Evolutionary conservation across 2,329 filamentous ascomycete genomes (phyloP), one percentile per base, ranked within the genome.

Genomic region (Venturia effusa): DNA sequence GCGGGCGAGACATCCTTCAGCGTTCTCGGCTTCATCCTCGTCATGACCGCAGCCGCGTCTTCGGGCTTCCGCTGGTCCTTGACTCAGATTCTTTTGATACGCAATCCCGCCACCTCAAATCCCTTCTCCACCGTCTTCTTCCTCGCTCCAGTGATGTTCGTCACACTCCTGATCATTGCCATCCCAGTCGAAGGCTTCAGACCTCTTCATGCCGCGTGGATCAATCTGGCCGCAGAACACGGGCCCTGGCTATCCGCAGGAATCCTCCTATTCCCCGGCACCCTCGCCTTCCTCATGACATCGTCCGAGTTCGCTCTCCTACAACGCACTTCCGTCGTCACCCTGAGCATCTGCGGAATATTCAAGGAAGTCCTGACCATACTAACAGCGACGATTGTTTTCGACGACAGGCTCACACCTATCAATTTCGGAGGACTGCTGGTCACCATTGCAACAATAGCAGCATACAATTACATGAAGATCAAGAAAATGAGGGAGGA

Each of bases 331-430:
- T 95, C 90, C 1, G 94, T 99, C 62, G 94, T 99, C 61, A 97
- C 94, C 0, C 82, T 99, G 57, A 95, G 89, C 61, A 97, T 99
- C 69, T 96, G 92, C 67, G 94, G 94, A 66, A 97, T 99, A 67
- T 97, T 99, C 81, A 99, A 99, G 75, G 94, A 99, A 78, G 94
- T 97, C 48, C 87, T 99, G 64, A 99, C 94, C 17, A 97, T 99
- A 71, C 88, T 85, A 48, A 92, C 91, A 0, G 93, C 93, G 0
- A 89, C 91, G 10, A 74, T 95, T 34, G 86, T 96, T 4, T 99
- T 97, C 78, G 84, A 94, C 70, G 94, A 99, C 73, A 84, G 83
- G 60, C 83, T 99, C 57, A 97, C 92, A 0, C 80, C 87, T 0
- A 85, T 99, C 78, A 99, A 99, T 74, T 79, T 97, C 11, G 83